These are phyloP conservation scores for Colletotrichum cereale DNA, from an alignment of 2,329 filamentous ascomycete species.

Conservation along the genomic window DNA sequence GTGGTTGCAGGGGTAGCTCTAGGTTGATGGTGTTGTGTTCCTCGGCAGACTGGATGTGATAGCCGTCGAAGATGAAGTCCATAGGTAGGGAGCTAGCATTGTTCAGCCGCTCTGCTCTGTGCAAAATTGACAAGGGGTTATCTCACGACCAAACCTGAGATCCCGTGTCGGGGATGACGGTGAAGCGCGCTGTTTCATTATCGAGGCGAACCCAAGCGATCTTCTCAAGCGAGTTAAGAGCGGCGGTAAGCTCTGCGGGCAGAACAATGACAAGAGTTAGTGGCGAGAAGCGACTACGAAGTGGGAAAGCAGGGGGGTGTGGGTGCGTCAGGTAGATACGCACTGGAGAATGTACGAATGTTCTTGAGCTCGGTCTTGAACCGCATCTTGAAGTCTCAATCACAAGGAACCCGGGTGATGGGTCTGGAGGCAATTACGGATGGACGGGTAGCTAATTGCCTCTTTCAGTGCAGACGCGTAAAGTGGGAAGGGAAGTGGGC, in stretches of 20 bases:
- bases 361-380: constrained; percentile 77
- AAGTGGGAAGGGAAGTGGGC: constrained; percentile 3
- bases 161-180: constrained; percentile 92
- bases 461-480: constrained; percentile 12
- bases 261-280: constrained; percentile 8
- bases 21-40: constrained; percentile 92
- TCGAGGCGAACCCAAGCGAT: constrained; percentile 92
- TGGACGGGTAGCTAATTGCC: background rate
- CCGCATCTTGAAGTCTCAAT: constrained; percentile 62
- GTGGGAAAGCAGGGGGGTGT: background rate
- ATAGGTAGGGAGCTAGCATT: constrained; percentile 66
- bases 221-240: constrained; percentile 78
- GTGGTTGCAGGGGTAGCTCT: constrained; percentile 88
- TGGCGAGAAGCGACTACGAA: background rate
- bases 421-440: background rate
- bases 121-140: constrained; percentile 5
- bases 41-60: constrained; percentile 87
- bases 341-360: constrained; percentile 75
- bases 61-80: constrained; percentile 89
- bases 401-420: background rate
- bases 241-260: constrained; percentile 71
- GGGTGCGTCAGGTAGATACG: constrained; percentile 41
- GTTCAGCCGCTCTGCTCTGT: constrained; percentile 17
- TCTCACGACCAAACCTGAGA: constrained; percentile 96
- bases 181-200: constrained; percentile 90